Conservation (phyloP, 139 green algal species). For the Yamagishiella unicocca region DNA sequence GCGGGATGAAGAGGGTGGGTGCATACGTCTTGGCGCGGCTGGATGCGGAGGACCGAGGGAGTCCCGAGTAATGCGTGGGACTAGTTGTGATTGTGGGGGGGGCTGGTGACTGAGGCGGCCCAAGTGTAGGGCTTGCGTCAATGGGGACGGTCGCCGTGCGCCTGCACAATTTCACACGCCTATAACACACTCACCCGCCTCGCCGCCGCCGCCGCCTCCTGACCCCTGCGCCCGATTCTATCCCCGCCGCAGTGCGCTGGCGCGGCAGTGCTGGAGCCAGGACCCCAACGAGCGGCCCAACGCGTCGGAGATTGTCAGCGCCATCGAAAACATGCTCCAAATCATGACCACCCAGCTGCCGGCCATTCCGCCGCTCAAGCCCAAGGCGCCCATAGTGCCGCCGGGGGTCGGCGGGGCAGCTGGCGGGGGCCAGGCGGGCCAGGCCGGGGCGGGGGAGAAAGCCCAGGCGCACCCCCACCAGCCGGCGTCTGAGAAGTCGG, state of each 20-base stretch:
- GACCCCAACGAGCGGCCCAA: constrained; percentile 44
- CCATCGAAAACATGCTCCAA: constrained; percentile 35
- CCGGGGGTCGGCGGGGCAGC: background rate
- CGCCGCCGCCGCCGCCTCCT: background rate
- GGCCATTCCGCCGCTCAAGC: constrained; percentile 27
- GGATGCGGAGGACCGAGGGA: too few species aligned
- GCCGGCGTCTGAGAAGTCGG: background rate
- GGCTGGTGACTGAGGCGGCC: too few species aligned
- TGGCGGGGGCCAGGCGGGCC: background rate
- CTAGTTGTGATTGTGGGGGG: too few species aligned
- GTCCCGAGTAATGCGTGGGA: too few species aligned
- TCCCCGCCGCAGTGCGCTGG: constrained; percentile 8
- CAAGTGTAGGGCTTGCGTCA: too few species aligned
- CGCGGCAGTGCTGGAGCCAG: constrained; percentile 47
- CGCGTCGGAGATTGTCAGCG: constrained; percentile 11
- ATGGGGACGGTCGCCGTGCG: too few species aligned
- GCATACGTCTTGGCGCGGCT: too few species aligned
- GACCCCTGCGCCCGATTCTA: background rate
- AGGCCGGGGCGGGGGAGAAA: background rate
- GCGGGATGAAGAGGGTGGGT: too few species aligned
- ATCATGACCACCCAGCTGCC: constrained; percentile 45
- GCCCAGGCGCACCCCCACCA: background rate
- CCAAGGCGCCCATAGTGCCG: background rate
- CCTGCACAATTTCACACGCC: too few species aligned
- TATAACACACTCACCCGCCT: too few species aligned